Base-by-base conservation (phyloP, 2,329 filamentous ascomycete species). In the Colletotrichum eremochloae region DNA sequence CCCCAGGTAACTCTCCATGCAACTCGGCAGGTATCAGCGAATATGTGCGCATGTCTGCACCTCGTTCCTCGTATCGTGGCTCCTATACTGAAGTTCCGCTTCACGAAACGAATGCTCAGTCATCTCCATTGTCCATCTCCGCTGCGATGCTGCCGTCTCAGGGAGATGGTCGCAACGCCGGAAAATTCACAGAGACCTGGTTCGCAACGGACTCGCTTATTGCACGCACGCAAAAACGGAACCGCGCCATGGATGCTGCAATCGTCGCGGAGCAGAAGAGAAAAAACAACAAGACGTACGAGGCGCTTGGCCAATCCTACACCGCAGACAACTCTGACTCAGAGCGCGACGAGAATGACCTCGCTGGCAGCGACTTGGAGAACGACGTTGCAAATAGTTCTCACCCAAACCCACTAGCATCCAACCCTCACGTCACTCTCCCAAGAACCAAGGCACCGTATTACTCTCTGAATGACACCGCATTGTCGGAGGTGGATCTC, bases 181-280 rank as follows among this genome's bases (percentile, higher is more conserved):
- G 83, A 53, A 85, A 82, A 74, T 88, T 89, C 75, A 88, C 84
- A 6, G 88, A 89, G 76, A 83, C 86, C 0, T 90, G 88, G 88
- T 84, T 84, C 73, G 82, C 87, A 2, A 85, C 86, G 0, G 87
- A 89, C 50, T 88, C 87, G 2, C 83, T 89, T 53, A 83, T 88
- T 76, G 84, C 82, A 63, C 85, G 87, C 75, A 89, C 87, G 2
- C 86, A 88, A 73, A 83, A 89, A 75, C 84, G 86, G n/a, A 84
- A 85, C 74, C 83, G 83, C 53, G 82, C 82, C 57, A 76, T 84
- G 68, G 81, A 82, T 73, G 81, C 81, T 6, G 78, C 80, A 18
- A 82, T 81, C 63, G 76, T 76, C 24, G 76, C 78, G 33, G 76
- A 75, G 61, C 78, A 80, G 68, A 80, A 80, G 64, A 79, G 77